Evolutionary conservation across 2,329 filamentous ascomycete species (phyloP).

Genomic region (Arachnopeziza araneosa): DNA sequence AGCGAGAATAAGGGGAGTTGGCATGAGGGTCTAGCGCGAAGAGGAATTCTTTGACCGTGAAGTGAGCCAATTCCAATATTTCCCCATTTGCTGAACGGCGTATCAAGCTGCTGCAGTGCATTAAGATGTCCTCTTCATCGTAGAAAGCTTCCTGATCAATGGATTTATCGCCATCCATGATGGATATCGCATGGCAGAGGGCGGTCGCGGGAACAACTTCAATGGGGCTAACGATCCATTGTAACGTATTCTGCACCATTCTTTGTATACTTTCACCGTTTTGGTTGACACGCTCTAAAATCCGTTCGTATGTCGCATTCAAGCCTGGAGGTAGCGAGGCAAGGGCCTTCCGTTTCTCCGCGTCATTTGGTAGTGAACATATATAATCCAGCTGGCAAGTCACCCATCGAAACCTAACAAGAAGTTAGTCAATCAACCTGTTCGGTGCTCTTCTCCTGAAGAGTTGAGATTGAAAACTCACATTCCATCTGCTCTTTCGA

Average conservation of each 20-base stretch:
- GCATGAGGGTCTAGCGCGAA: not conserved
- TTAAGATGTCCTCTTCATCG: constrained; percentile 13
- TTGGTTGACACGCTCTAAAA: constrained; percentile 21
- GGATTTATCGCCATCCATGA: constrained; percentile 4
- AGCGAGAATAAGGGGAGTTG: not conserved
- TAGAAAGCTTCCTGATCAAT: constrained; percentile 12
- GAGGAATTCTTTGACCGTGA: constrained; percentile 25
- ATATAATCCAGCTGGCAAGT: constrained; percentile 30
- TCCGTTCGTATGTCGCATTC: constrained; percentile 23
- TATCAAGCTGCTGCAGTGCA: constrained; percentile 22
- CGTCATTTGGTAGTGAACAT: constrained; percentile 23
- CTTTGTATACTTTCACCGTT: constrained; percentile 11
- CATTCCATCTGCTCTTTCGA: constrained; percentile 21
- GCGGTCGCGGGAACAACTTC: not conserved
- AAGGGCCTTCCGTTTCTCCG: constrained; percentile 21
- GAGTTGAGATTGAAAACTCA: not conserved
- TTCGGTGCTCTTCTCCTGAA: not conserved
- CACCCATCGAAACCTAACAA: constrained; percentile 29
- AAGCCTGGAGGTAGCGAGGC: constrained; percentile 23
- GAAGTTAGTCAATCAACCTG: not conserved
- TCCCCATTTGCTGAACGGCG: constrained; percentile 1
- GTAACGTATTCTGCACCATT: constrained; percentile 15
- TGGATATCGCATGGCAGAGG: constrained; percentile 19
- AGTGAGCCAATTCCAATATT: constrained; percentile 24
- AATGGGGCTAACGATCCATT: constrained; percentile 12